These are phyloP conservation scores for Salix koriyanagi DNA, from an alignment of 345 rosid species.

Conservation along the genomic window DNA sequence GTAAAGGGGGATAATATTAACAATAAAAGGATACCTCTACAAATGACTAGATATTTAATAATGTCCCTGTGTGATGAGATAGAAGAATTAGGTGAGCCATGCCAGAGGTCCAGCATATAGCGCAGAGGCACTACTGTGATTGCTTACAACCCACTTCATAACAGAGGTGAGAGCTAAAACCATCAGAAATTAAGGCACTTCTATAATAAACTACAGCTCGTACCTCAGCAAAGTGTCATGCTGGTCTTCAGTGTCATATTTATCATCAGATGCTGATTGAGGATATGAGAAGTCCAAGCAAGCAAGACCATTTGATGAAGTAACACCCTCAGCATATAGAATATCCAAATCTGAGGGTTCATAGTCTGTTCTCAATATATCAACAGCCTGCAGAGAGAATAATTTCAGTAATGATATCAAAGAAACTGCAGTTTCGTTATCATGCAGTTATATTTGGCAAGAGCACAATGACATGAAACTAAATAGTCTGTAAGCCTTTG, in stretches of 20 bases:
- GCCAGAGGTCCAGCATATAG: not conserved
- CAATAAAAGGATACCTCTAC: not conserved
- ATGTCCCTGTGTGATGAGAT: not conserved
- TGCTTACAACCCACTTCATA: not conserved
- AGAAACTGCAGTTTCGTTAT: not conserved
- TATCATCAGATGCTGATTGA: slow-evolving; percentile 52
- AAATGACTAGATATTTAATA: not conserved
- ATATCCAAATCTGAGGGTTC: slow-evolving; percentile 95
- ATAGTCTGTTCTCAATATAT: slow-evolving; percentile 70
- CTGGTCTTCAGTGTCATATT: slow-evolving; percentile 53
- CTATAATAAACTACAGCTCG: slow-evolving; percentile 14
- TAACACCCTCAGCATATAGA: slow-evolving; percentile 89
- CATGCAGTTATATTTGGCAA: not conserved
- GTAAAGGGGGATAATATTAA: not conserved
- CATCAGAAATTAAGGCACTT: not conserved
- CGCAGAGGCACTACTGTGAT: not conserved
- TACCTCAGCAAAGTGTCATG: slow-evolving; percentile 73
- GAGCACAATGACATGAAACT: not conserved
- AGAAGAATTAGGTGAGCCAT: not conserved
- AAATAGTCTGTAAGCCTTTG: not conserved
- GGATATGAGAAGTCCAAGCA: slow-evolving; percentile 86
- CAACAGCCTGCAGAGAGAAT: slow-evolving; percentile 55
- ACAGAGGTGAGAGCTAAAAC: not conserved
- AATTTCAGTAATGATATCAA: not conserved
- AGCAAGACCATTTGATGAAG: slow-evolving; percentile 92